These are phyloP conservation scores for Backusella tuberculispora DNA, from an alignment of 192 early-diverging fungal genomes.

Conservation along the genomic window DNA sequence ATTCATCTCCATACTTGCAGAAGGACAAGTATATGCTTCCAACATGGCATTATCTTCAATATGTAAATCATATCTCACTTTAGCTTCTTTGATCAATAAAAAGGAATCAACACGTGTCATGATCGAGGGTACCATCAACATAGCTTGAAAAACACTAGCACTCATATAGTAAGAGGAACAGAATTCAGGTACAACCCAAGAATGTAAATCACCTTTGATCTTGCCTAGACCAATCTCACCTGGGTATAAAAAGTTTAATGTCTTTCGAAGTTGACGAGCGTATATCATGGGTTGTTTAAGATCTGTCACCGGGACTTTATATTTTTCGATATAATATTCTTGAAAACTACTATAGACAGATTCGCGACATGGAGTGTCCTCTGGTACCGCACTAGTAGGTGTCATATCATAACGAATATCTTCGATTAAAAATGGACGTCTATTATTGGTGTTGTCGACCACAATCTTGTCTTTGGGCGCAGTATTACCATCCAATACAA, in stretches of 20 bases:
- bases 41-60: constrained; percentile 52
- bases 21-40: constrained; percentile 75
- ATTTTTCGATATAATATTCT: constrained; percentile 47
- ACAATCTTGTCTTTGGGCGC: constrained; percentile 38
- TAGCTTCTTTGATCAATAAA: constrained; percentile 53
- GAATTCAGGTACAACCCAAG: constrained; percentile 44
- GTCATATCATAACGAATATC: constrained; percentile 37
- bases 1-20: constrained; percentile 65
- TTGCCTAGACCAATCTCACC: constrained; percentile 23
- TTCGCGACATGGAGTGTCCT: constrained; percentile 32
- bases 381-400: constrained; percentile 33
- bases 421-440: constrained; percentile 49
- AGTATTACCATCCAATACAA: constrained; percentile 32
- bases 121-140: constrained; percentile 64
- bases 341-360: constrained; percentile 40
- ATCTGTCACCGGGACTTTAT: constrained; percentile 5
- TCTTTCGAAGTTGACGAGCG: constrained; percentile 43
- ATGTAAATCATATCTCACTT: constrained; percentile 42
- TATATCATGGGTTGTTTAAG: constrained; percentile 44
- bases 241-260: constrained; percentile 51
- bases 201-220: constrained; percentile 31
- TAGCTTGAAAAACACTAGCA: constrained; percentile 48
- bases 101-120: constrained; percentile 62
- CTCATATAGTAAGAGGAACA: constrained; percentile 40
- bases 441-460: constrained; percentile 44